phyloP scores from a whole-genome alignment of 2,329 filamentous ascomycete genomes.

The Epichloe sylvatica region DNA sequence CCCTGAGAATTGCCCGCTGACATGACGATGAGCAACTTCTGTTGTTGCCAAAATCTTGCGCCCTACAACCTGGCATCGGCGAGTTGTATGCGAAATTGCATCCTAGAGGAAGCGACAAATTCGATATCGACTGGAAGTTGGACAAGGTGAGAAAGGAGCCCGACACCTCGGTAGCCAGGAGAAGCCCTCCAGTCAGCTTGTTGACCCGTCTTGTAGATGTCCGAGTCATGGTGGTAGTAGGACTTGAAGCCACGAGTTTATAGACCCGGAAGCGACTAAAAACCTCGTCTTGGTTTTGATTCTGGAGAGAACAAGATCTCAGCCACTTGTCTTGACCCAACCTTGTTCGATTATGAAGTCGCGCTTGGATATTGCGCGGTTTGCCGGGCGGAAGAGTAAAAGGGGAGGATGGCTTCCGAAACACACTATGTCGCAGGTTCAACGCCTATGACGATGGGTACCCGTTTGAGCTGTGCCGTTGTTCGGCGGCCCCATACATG shows the following conservation, averaged over 20 bases:
- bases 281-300: not conserved
- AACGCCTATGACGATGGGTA: not conserved
- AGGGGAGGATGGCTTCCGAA: not conserved
- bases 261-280: not conserved
- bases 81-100: conserved; percentile 30
- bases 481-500: not conserved
- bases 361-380: not conserved
- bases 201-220: not conserved
- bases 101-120: conserved; percentile 20
- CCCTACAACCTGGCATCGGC: conserved; percentile 23
- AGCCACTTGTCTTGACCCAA: not conserved
- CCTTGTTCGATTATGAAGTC: not conserved
- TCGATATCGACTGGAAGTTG: conserved; percentile 27
- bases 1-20: conserved; percentile 14
- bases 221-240: conserved; percentile 2
- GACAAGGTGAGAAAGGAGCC: conserved; percentile 20
- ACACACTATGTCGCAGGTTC: not conserved
- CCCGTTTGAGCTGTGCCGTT: not conserved
- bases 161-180: conserved; percentile 13
- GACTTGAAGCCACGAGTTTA: not conserved
- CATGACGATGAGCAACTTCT: conserved; percentile 26
- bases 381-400: not conserved
- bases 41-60: conserved; percentile 21
- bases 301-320: not conserved
- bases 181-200: conserved; percentile 10